Evolutionary conservation across 208 protist species (phyloP).

Genomic region (Eutreptiella sp.): DNA sequence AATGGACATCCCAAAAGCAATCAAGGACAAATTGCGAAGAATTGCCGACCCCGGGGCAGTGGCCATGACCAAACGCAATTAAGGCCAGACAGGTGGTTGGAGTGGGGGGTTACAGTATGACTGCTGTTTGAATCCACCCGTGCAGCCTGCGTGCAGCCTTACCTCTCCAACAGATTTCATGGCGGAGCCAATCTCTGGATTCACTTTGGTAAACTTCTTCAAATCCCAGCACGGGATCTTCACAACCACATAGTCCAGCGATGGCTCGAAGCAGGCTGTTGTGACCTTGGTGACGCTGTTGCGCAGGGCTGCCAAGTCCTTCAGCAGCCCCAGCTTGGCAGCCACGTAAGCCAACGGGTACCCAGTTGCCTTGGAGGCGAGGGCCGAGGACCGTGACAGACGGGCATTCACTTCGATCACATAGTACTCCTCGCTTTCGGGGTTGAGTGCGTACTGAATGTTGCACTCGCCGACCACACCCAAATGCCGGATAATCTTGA

Average conservation of each 20-base stretch:
- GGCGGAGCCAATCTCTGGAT: slow-evolving; percentile 76
- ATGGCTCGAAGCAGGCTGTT: slow-evolving; percentile 95
- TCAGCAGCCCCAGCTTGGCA: slow-evolving; percentile 92
- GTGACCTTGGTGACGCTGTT: slow-evolving; percentile 87
- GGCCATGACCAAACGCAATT: no score
- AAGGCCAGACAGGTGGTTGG: no score
- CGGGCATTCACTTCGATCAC: slow-evolving; percentile 98
- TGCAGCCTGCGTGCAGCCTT: not conserved
- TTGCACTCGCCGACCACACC: slow-evolving; percentile 98
- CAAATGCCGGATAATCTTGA: slow-evolving; percentile 90
- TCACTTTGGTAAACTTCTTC: slow-evolving; percentile 91
- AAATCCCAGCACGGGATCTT: slow-evolving; percentile 93
- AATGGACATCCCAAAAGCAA: no score
- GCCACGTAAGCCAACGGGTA: slow-evolving; percentile 97
- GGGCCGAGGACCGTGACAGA: slow-evolving; percentile 89
- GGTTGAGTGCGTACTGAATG: slow-evolving; percentile 97
- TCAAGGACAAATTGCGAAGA: no score
- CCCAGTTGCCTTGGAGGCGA: slow-evolving; percentile 97
- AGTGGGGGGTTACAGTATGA: slow-evolving; percentile 28
- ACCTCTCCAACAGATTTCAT: slow-evolving; percentile 96
- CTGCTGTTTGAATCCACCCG: slow-evolving; percentile 11
- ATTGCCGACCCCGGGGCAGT: no score
- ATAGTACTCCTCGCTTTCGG: slow-evolving; percentile 88
- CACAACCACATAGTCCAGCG: slow-evolving; percentile 92
- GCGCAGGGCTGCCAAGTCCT: slow-evolving; percentile 79